These are phyloP conservation scores for Pichia sp. DNA, from an alignment of 1,139 yeast species.

Conservation along the genomic window DNA sequence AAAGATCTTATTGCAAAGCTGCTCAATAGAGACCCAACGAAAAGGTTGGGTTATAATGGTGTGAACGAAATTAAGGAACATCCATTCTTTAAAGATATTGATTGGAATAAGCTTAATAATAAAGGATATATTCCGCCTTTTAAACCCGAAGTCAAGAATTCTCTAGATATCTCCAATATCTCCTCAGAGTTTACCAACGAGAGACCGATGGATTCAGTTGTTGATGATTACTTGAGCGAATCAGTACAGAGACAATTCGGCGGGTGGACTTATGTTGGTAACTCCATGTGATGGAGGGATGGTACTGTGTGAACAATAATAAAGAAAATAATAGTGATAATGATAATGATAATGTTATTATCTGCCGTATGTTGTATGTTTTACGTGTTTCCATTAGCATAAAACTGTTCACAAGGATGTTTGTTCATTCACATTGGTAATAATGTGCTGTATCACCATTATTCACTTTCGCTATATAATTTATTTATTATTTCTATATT, in stretches of 20 bases:
- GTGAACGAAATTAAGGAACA: conserved; percentile 82
- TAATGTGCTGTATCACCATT: too few species aligned
- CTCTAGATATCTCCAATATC: conserved; percentile 86
- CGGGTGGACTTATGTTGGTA: conserved; percentile 95
- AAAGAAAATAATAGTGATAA: too few species aligned
- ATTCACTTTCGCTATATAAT: too few species aligned
- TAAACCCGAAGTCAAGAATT: conserved; percentile 83
- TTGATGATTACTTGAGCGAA: conserved; percentile 81
- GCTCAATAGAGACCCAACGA: conserved; percentile 76
- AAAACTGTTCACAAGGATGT: too few species aligned
- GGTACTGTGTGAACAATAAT: too few species aligned
- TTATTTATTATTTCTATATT: conserved; percentile 30
- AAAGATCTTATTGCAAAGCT: conserved; percentile 71
- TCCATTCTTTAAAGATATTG: conserved; percentile 82
- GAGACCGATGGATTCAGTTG: conserved; percentile 92
- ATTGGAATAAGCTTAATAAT: conserved; percentile 77
- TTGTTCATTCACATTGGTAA: too few species aligned
- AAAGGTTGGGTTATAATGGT: conserved; percentile 71
- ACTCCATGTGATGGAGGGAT: conserved; percentile 13
- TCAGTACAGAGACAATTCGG: conserved; percentile 95
- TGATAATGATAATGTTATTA: too few species aligned
- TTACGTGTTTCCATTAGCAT: too few species aligned
- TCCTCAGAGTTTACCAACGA: conserved; percentile 91
- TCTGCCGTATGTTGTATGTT: too few species aligned
- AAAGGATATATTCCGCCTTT: conserved; percentile 94